Evolutionary conservation across 352 stramenopile species (phyloP).

Genomic region (Stramenopiles sp.): DNA sequence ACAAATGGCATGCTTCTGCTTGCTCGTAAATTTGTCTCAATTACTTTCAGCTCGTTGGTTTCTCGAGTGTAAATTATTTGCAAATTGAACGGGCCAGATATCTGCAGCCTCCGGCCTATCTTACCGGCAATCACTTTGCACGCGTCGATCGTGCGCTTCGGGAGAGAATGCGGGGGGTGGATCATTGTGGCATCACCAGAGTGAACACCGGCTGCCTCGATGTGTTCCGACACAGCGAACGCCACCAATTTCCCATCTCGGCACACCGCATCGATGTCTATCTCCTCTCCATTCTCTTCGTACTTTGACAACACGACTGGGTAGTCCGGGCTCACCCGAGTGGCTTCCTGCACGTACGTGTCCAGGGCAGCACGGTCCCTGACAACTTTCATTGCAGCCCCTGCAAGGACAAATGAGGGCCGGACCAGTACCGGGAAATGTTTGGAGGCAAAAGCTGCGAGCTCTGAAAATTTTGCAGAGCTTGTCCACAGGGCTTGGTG

Average conservation of each 20-base stretch:
- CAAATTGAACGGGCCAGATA: constrained; percentile 84
- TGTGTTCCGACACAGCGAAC: constrained; percentile 68
- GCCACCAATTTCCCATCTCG: constrained; percentile 61
- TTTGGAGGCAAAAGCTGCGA: constrained; percentile 69
- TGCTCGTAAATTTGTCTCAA: constrained; percentile 82
- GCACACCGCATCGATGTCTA: constrained; percentile 74
- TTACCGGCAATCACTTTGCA: too few relatives aligned
- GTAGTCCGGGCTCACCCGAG: constrained; percentile 76
- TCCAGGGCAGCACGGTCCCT: constrained; percentile 71
- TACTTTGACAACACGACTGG: constrained; percentile 93
- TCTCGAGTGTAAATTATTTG: constrained; percentile 66
- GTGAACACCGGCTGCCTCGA: constrained; percentile 79
- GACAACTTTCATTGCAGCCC: constrained; percentile 92
- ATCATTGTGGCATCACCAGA: constrained; percentile 69
- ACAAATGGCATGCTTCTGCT: constrained; percentile 84
- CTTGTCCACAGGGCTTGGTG: constrained; percentile 50
- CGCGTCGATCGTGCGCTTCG: too few relatives aligned
- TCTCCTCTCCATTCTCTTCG: constrained; percentile 71
- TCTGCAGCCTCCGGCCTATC: constrained; percentile 77
- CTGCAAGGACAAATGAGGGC: constrained; percentile 89
- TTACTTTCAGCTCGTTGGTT: constrained; percentile 67
- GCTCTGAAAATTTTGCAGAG: constrained; percentile 59
- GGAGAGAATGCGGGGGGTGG: constrained; percentile 49
- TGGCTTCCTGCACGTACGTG: constrained; percentile 63
- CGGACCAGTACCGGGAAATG: constrained; percentile 86